phyloP scores from a whole-genome alignment of 441 rosid genomes.

The Jatropha podagrica region DNA sequence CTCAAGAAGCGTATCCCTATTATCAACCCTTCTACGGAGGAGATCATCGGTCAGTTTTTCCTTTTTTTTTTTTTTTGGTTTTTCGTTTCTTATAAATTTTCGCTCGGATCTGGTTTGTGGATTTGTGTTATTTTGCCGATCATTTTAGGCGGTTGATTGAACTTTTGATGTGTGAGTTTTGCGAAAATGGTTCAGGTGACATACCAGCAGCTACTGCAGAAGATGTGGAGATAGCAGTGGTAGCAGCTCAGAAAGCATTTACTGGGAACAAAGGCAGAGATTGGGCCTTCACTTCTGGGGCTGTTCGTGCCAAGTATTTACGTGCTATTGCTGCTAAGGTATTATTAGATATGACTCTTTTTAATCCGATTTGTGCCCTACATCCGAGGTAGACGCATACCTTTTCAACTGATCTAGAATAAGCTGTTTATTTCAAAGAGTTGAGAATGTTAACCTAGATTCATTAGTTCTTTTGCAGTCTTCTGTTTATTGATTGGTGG shows the following conservation, averaged over 20 bases:
- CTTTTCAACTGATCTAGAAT: background rate
- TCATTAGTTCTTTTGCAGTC: background rate
- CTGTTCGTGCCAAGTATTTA: slow-evolving; percentile 80
- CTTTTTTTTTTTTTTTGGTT: background rate
- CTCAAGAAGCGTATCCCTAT: slow-evolving; percentile 69
- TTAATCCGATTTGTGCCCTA: background rate
- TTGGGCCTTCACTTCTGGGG: slow-evolving; percentile 82
- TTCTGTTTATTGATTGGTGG: background rate
- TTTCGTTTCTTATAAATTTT: background rate
- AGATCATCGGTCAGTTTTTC: slow-evolving; percentile 56
- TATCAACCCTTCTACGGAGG: slow-evolving; percentile 81
- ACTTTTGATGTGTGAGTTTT: slow-evolving; percentile 3
- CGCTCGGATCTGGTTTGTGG: background rate
- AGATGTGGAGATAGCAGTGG: slow-evolving; percentile 92
- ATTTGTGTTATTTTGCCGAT: background rate
- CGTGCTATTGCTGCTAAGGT: slow-evolving; percentile 99
- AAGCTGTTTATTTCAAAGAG: background rate
- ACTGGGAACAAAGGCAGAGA: slow-evolving; percentile 71
- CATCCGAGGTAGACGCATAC: background rate
- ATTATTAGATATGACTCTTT: slow-evolving; percentile 2
- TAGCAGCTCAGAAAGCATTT: slow-evolving; percentile 78
- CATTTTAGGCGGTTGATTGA: background rate
- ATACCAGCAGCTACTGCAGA: slow-evolving; percentile 93
- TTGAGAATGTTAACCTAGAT: background rate
- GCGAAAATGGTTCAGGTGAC: slow-evolving; percentile 50